Percentiles rank a stretch among this genome's conserved stretches.
Conservation (phyloP, 495 filamentous ascomycete species). For the Patellaria atrata region DNA sequence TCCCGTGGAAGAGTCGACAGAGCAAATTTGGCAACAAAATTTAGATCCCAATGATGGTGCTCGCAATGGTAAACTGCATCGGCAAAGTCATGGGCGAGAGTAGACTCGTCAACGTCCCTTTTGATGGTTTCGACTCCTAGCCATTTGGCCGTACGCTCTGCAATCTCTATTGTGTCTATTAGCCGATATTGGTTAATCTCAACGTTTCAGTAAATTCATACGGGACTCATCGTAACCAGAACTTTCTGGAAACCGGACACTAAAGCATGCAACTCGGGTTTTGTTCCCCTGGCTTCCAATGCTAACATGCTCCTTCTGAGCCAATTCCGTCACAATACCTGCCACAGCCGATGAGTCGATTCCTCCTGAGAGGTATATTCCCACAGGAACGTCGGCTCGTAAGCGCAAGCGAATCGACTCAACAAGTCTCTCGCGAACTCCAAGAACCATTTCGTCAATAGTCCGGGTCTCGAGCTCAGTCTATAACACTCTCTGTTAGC, state of each 20-base stretch:
- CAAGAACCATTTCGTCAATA: conserved; percentile 33
- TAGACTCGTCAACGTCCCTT: conserved; percentile 32
- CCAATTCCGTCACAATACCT: conserved; percentile 38
- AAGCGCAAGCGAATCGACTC: conserved; percentile 35
- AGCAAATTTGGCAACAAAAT: conserved; percentile 33
- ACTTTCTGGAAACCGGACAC: conserved; percentile 33
- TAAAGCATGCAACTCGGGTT: too few relatives aligned
- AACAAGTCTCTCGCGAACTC: conserved; percentile 31
- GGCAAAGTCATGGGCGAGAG: conserved; percentile 32
- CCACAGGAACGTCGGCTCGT: conserved; percentile 38
- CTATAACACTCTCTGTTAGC: too few relatives aligned
- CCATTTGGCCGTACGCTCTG: conserved; percentile 35
- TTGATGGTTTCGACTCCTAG: conserved; percentile 34
- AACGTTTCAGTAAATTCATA: too few relatives aligned
- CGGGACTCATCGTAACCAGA: conserved; percentile 35
- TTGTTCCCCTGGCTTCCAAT: too few relatives aligned
- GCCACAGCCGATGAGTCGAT: conserved; percentile 38
- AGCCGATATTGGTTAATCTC: too few relatives aligned
- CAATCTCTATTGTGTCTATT: conserved; percentile 27
- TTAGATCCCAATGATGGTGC: conserved; percentile 32
- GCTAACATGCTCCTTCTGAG: too few relatives aligned
- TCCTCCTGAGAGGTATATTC: conserved; percentile 39
- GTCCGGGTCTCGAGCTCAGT: conserved; percentile 29
- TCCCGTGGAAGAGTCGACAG: conserved; percentile 31
- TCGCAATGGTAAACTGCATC: conserved; percentile 38